Conservation (phyloP, 352 stramenopile species). For the Phytophthora parvispora region DNA sequence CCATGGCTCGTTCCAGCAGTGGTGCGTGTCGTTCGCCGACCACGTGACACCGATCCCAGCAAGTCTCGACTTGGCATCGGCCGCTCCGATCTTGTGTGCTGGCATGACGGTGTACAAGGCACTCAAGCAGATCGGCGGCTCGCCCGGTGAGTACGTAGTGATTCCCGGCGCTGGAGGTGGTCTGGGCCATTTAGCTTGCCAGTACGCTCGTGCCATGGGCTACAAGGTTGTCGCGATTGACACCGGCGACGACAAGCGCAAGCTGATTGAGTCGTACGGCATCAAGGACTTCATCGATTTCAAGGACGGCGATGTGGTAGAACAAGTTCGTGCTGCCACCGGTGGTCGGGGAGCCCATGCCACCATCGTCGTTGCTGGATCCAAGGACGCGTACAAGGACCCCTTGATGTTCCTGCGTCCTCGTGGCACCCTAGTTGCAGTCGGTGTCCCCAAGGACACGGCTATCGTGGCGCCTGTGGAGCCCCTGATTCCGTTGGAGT, state of each 20-base stretch:
- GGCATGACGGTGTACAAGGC: constrained; percentile 91
- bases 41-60: constrained; percentile 81
- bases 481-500: constrained; percentile 44
- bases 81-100: constrained; percentile 85
- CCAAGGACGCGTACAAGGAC: constrained; percentile 60
- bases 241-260: constrained; percentile 69
- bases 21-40: constrained; percentile 79
- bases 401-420: constrained; percentile 71
- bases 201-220: constrained; percentile 80
- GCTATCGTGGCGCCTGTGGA: constrained; percentile 49
- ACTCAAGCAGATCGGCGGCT: constrained; percentile 66
- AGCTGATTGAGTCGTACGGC: constrained; percentile 71
- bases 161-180: constrained; percentile 79
- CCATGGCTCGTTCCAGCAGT: constrained; percentile 64
- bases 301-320: constrained; percentile 60
- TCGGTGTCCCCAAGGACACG: constrained; percentile 76
- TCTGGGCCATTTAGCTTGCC: constrained; percentile 84
- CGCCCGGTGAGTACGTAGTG: constrained; percentile 60
- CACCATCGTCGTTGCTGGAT: constrained; percentile 79
- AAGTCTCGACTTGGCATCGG: constrained; percentile 48
- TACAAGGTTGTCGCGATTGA: constrained; percentile 82
- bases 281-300: constrained; percentile 80
- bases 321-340: constrained; percentile 53
- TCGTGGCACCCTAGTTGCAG: constrained; percentile 70
- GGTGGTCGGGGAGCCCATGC: constrained; percentile 68